A percentile compares a stretch with the other conserved stretches of the same genome.
These are phyloP conservation scores for Spathaspora passalidarum DNA, from an alignment of 805 yeast genomes.

Conservation along the genomic window DNA sequence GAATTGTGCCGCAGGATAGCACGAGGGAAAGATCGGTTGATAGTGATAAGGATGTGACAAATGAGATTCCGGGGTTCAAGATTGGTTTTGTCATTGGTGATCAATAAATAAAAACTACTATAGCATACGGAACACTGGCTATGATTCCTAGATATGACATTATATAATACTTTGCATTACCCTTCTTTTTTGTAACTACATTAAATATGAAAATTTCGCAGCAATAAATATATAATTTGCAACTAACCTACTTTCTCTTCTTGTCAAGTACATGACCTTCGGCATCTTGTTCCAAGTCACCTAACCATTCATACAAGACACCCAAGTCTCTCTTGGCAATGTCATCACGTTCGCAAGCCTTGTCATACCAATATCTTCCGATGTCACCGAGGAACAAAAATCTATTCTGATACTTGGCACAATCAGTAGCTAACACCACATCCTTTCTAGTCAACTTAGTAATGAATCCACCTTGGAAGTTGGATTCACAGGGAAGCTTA, in stretches of 20 bases:
- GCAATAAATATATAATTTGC: neutral
- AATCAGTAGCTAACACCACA: slow-evolving; percentile 40
- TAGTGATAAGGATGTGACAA: slow-evolving; percentile 1
- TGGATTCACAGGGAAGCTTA: slow-evolving; percentile 42
- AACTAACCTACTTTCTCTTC: slow-evolving; percentile 6
- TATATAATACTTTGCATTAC: too few species aligned
- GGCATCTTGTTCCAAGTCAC: slow-evolving; percentile 24
- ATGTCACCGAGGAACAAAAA: slow-evolving; percentile 38
- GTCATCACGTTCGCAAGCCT: slow-evolving; percentile 40
- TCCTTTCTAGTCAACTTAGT: slow-evolving; percentile 46
- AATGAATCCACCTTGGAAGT: slow-evolving; percentile 47
- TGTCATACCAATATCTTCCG: slow-evolving; percentile 39
- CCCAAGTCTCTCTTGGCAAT: slow-evolving; percentile 40
- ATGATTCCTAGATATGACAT: too few species aligned
- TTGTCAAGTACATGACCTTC: slow-evolving; percentile 9
- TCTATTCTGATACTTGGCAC: slow-evolving; percentile 32
- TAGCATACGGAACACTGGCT: too few species aligned
- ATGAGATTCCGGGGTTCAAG: slow-evolving; percentile 15
- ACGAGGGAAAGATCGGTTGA: neutral
- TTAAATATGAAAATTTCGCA: neutral
- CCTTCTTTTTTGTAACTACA: too few species aligned
- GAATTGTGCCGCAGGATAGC: slow-evolving; percentile 2
- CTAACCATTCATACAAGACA: slow-evolving; percentile 43
- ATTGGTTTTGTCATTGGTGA: slow-evolving; percentile 14
- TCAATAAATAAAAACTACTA: too few species aligned